phyloP scores from a whole-genome alignment of 2,329 filamentous ascomycete species.

The Hypocreales sp. region DNA sequence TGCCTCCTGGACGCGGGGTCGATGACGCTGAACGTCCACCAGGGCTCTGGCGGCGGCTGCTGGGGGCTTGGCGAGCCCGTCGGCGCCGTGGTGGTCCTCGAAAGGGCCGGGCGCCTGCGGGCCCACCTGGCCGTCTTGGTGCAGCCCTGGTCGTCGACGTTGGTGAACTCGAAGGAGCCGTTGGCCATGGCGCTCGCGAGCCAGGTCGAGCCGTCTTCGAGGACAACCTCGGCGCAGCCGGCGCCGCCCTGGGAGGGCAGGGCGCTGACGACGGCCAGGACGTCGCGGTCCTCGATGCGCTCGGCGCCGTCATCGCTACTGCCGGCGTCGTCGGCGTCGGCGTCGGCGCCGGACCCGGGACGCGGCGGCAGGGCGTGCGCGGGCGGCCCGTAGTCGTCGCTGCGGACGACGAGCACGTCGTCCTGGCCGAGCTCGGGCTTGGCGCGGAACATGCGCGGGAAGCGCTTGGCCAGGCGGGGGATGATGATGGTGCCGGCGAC shows the following conservation, averaged over 20 bases:
- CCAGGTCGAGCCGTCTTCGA: constrained; percentile 49
- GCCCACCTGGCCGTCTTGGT: constrained; percentile 56
- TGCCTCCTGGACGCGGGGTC: constrained; percentile 53
- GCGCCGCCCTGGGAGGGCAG: constrained; percentile 26
- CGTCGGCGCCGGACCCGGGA: constrained; percentile 12
- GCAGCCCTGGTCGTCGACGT: constrained; percentile 39
- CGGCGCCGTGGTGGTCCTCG: constrained; percentile 7
- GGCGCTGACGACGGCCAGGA: constrained; percentile 56
- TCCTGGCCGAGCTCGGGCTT: constrained; percentile 49
- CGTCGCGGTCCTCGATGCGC: constrained; percentile 28
- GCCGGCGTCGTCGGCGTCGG: constrained; percentile 27
- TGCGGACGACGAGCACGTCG: constrained; percentile 56
- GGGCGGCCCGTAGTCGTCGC: constrained; percentile 43
- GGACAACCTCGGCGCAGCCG: constrained; percentile 47
- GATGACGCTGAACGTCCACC: constrained; percentile 66
- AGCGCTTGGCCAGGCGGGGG: constrained; percentile 41
- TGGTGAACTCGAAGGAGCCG: constrained; percentile 52
- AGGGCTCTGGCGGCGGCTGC: constrained; percentile 28
- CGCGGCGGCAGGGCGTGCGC: too few species aligned
- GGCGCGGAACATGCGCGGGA: constrained; percentile 47
- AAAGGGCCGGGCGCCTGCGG: constrained; percentile 20
- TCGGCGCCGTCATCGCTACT: constrained; percentile 23
- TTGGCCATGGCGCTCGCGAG: constrained; percentile 32
- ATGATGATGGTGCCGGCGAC: constrained; percentile 40
- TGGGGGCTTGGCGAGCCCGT: too few species aligned